Base-by-base conservation (phyloP, 2,329 filamentous ascomycete genomes). In the Aureobasidium musti region DNA sequence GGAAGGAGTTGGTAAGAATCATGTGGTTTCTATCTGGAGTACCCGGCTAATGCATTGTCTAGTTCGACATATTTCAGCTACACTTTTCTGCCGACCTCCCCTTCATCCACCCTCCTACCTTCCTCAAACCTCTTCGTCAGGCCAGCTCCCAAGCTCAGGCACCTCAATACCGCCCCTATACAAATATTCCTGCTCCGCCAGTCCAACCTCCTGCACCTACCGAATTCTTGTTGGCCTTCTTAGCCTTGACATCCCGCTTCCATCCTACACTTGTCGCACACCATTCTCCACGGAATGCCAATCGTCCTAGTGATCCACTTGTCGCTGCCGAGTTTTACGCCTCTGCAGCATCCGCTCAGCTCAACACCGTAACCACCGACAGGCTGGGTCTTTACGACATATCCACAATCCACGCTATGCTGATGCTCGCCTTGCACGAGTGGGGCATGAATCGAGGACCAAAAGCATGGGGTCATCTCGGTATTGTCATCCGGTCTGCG, bases 1-100 rank as follows among this genome's bases (percentile, higher is more conserved):
- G 89, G 89, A 83, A 84, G 47, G 85, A 90, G 72, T 78, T 91
- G 43, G 79, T 81, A 72, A 71, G 74, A 68, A 45, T 28, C 26
- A 41, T 19, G 14, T 37, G 50, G 21, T 23, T 23, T 4, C n/a
- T 35, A 59, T 19, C 8, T 14, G 23, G n/a, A 50, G 49, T 45
- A 14, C 30, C 35, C 68, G 69, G 68, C 70, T 72, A 68, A 71
- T 47, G 30, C 13, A 45, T 17, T 47, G 54, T 23, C 8, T 60
- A 81, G 74, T 89, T 90, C 71, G 85, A 86, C 70, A 85, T 91
- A 33, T 91, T 89, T 75, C 86, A 88, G 71, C 80, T 87, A 49
- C 88, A 92, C 73, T 91, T 89, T 74, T 87, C 87, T 0, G 87
- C 89, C 1, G 89, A 91, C 73, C 81, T 92, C 45, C 86, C 89